Evolutionary conservation across 345 rosid genomes (phyloP), one percentile per base, ranked within the genome.

Genomic region (Lepidium didymum): DNA sequence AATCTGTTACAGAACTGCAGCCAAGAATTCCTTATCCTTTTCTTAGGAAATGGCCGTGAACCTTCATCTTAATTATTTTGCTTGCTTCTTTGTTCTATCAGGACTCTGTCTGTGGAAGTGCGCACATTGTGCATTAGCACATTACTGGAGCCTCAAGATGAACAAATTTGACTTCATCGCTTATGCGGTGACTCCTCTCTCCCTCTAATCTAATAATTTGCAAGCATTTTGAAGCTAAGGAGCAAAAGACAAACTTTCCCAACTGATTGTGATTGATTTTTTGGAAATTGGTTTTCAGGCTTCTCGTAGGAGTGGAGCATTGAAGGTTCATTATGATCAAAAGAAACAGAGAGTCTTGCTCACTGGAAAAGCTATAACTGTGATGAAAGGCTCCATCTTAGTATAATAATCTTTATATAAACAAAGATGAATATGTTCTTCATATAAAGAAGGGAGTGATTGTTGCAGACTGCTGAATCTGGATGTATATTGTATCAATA

Each of bases 351-450:
- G 93, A 59, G 88, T 90, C 52, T 61, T 71, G 55, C 77, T 89
- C 50, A 82, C 56, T 6, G 89, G 96, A 15, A 83, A 80, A 60
- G 92, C 88, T 41, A 77, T 80, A 12, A 79, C 75, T 35, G 74
- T 84, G 16, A 89, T 85, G 91, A 65, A 77, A 52, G 89, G 93
- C 72, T 69, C 66, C 37, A 35, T 85, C 57, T 67, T 86, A 9
- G 85, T 73, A 14, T 87, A n/a, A n/a, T n/a, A 81, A 71, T 21
- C 68, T 18, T 31, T 11, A 5, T 3, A 38, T 11, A 29, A 5
- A 29, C 33, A 29, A 29, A 29, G 7, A 9, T 45, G 21, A 12
- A 2, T 9, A 19, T 19, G 51, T 9, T 18, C n/a, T 46, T 45
- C 33, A 29, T 18, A 18, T 7, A 18, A 0, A 8, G 10, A 45